Conservation (phyloP, 495 filamentous ascomycete species). For the Aspergillus panamensis region DNA sequence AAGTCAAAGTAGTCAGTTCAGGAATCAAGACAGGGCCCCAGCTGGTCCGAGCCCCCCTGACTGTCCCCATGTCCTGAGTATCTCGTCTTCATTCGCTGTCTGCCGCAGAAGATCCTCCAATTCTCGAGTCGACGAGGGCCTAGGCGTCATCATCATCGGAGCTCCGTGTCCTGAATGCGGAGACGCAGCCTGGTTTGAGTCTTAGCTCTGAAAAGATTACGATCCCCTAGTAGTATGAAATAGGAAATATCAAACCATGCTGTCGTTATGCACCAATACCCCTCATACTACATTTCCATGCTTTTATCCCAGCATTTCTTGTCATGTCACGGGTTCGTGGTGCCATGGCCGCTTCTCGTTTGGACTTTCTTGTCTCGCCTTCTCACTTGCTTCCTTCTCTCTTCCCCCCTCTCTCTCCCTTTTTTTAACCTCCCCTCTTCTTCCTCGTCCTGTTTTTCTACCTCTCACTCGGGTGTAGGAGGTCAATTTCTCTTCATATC, state of each 20-base stretch:
- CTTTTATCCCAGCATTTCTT: conserved; percentile 12
- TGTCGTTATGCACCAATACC: conserved; percentile 7
- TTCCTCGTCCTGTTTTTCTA: neutral
- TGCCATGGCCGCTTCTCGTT: conserved; percentile 10
- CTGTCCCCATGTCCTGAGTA: neutral
- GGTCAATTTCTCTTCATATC: neutral
- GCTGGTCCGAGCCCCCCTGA: conserved; percentile 1
- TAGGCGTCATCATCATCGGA: neutral
- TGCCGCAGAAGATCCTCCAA: conserved; percentile 7
- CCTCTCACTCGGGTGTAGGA: neutral
- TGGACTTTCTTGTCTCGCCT: conserved; percentile 6
- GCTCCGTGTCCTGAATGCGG: conserved; percentile 1
- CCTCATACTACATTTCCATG: conserved; percentile 14
- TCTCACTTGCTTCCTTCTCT: conserved; percentile 8
- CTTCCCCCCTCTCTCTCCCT: neutral
- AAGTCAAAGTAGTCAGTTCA: neutral
- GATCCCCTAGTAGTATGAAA: too few species aligned
- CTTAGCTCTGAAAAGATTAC: too few species aligned
- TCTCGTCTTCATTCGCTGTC: conserved; percentile 2
- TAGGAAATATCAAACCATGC: conserved; percentile 1
- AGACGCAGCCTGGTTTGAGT: neutral
- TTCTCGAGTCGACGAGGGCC: conserved; percentile 1
- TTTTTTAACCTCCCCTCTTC: neutral
- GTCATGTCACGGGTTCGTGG: conserved; percentile 19
- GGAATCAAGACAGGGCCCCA: neutral